Conservation (phyloP, 257 asterid species). For the Leptodermis oblonga region DNA sequence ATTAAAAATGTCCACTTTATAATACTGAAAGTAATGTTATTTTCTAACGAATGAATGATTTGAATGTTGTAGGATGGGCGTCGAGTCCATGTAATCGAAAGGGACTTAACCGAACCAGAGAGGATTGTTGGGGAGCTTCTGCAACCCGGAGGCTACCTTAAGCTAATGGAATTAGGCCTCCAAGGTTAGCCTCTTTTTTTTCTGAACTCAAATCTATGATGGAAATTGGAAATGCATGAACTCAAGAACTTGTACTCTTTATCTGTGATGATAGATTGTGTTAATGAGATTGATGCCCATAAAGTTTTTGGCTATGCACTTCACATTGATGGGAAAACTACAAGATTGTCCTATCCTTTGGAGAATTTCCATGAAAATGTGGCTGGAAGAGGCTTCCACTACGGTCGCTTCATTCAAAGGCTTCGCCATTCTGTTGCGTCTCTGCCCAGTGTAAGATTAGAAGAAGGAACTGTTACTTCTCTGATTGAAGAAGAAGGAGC, state of each 20-base stretch:
- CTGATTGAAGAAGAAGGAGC: slow-evolving; percentile 47
- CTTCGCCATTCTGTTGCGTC: slow-evolving; percentile 36
- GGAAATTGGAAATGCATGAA: neutral
- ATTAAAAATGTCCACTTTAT: no score
- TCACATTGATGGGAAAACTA: neutral
- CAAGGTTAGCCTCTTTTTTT: slow-evolving; percentile 21
- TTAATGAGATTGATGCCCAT: slow-evolving; percentile 7
- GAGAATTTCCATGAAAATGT: slow-evolving; percentile 37
- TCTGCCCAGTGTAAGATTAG: slow-evolving; percentile 31
- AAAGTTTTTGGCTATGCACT: neutral
- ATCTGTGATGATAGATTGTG: neutral
- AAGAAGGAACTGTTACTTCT: slow-evolving; percentile 49
- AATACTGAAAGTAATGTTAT: no score
- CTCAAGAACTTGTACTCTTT: neutral
- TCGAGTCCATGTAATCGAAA: slow-evolving; percentile 44
- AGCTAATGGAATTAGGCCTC: slow-evolving; percentile 44
- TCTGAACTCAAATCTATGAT: neutral
- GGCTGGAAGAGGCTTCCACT: slow-evolving; percentile 50
- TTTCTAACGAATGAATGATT: neutral
- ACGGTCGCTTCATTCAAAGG: slow-evolving; percentile 49
- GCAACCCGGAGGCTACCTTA: slow-evolving; percentile 57
- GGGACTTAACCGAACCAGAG: slow-evolving; percentile 50
- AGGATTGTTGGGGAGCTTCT: slow-evolving; percentile 51
- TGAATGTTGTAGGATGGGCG: slow-evolving; percentile 36
- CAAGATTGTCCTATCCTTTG: slow-evolving; percentile 41